Conservation (phyloP, 805 yeast species). For the Hanseniaspora clermontiae region DNA sequence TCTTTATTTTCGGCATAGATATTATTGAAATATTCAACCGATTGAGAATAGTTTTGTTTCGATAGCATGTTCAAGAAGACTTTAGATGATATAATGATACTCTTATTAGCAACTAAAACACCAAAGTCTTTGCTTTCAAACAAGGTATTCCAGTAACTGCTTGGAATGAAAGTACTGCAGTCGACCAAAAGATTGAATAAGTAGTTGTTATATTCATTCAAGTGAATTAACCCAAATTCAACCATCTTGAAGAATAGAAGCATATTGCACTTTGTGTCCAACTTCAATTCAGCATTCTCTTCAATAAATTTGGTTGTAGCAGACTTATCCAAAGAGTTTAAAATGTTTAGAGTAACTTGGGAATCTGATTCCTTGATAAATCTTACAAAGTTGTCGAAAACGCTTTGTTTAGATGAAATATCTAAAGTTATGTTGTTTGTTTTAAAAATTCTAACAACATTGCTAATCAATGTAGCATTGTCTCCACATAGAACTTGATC, state of each 20-base stretch:
- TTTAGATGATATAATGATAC: background rate
- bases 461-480: background rate
- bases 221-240: background rate
- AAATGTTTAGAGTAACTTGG: background rate
- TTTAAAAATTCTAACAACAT: background rate
- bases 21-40: constrained; percentile 9
- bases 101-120: background rate
- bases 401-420: background rate
- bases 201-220: background rate
- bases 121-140: background rate
- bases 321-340: background rate
- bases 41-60: background rate
- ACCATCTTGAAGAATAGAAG: constrained; percentile 1
- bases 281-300: background rate
- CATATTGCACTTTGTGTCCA: background rate
- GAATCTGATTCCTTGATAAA: background rate
- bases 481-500: background rate
- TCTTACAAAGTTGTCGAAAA: background rate
- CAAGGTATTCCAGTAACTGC: background rate
- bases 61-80: background rate
- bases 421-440: background rate
- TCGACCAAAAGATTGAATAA: background rate
- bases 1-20: constrained; percentile 12
- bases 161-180: background rate
- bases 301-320: background rate